Evolutionary conservation across 495 filamentous ascomycete species (phyloP).

Genomic region (Astrocystis sublimbata): DNA sequence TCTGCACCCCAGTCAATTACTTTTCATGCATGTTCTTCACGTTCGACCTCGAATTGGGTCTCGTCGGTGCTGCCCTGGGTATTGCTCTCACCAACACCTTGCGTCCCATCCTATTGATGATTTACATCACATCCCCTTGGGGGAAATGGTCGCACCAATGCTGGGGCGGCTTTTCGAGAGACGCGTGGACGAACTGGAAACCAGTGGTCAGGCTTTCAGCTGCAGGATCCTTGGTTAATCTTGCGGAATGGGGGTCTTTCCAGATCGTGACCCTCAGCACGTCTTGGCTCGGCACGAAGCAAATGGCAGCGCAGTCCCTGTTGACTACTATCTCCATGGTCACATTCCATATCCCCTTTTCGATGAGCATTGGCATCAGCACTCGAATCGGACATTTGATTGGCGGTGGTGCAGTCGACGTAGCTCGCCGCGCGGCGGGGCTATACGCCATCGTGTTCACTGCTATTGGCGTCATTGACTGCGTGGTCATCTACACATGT

Average conservation of each 20-base stretch:
- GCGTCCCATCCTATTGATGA: slow-evolving; percentile 51
- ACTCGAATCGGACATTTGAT: slow-evolving; percentile 67
- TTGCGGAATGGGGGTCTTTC: slow-evolving; percentile 59
- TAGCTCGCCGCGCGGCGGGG: slow-evolving; percentile 34
- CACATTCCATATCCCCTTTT: slow-evolving; percentile 68
- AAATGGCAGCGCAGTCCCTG: slow-evolving; percentile 67
- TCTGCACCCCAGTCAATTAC: slow-evolving; percentile 71
- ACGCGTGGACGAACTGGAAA: slow-evolving; percentile 54
- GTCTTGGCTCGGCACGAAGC: slow-evolving; percentile 47
- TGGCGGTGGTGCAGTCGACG: slow-evolving; percentile 41
- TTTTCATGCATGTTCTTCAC: slow-evolving; percentile 75
- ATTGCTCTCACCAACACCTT: slow-evolving; percentile 55
- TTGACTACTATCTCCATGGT: slow-evolving; percentile 61
- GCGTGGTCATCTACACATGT: slow-evolving; percentile 32
- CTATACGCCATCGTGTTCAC: slow-evolving; percentile 34
- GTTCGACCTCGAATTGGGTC: slow-evolving; percentile 59
- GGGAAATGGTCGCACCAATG: slow-evolving; percentile 49
- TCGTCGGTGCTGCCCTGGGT: slow-evolving; percentile 60
- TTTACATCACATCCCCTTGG: slow-evolving; percentile 40
- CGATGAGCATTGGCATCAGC: slow-evolving; percentile 62
- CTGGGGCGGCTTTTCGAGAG: slow-evolving; percentile 56
- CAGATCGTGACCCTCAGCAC: slow-evolving; percentile 57
- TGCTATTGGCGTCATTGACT: slow-evolving; percentile 34
- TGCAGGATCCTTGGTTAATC: slow-evolving; percentile 56
- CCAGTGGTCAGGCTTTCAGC: slow-evolving; percentile 58